Evolutionary conservation across 1,284 basidiomycete species (phyloP).

Genomic region (Neotropicomus parvogracilis): DNA sequence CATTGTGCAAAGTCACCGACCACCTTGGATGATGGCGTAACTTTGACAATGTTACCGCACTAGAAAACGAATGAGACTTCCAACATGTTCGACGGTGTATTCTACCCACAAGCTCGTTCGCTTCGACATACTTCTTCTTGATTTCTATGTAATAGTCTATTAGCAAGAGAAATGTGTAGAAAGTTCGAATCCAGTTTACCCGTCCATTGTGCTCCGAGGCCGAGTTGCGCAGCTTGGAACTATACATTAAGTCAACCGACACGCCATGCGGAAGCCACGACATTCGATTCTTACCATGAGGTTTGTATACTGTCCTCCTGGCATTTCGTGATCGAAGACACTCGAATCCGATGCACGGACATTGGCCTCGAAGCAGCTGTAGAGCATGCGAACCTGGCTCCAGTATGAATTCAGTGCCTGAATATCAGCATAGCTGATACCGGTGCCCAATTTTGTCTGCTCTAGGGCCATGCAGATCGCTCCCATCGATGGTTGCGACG

Average conservation of each 20-base stretch:
- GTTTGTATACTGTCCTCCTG: constrained; percentile 96
- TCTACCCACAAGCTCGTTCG: constrained; percentile 78
- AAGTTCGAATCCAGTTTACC: constrained; percentile 39
- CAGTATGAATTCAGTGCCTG: constrained; percentile 98
- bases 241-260: constrained; percentile 36
- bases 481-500: constrained; percentile 99
- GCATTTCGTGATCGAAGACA: constrained; percentile 99
- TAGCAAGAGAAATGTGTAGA: constrained; percentile 7
- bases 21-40: constrained; percentile 98
- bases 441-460: constrained; percentile 92
- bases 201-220: constrained; percentile 96
- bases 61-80: constrained; percentile 32
- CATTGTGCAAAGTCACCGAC: constrained; percentile 99
- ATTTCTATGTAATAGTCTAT: constrained; percentile 58
- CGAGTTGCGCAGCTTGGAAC: constrained; percentile 99
- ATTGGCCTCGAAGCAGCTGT: constrained; percentile 97
- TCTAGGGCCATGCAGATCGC: constrained; percentile 93
- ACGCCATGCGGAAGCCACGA: constrained; percentile 10
- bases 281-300: constrained; percentile 62
- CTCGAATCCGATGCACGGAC: constrained; percentile 95
- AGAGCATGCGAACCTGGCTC: constrained; percentile 95
- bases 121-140: constrained; percentile 98
- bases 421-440: constrained; percentile 96
- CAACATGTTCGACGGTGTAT: constrained; percentile 11
- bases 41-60: constrained; percentile 99